Conservation (phyloP, 441 rosid species). For the Capsella rubella region DNA sequence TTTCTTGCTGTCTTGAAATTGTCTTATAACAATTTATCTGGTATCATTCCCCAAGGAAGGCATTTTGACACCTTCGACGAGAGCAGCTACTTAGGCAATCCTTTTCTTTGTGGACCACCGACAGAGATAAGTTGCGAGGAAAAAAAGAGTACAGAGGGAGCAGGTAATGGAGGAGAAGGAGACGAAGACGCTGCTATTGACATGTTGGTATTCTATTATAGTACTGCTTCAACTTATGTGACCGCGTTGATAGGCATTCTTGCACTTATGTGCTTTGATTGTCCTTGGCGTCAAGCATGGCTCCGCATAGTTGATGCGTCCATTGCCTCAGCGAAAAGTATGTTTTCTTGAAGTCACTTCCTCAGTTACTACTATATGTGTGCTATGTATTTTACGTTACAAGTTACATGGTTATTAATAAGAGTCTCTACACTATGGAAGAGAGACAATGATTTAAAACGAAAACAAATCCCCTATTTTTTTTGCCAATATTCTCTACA, state of each 20-base stretch:
- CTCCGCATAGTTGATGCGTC: neutral
- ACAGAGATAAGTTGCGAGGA: neutral
- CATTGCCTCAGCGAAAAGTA: neutral
- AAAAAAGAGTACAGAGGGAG: neutral
- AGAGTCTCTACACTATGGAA: neutral
- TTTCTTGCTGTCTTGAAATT: conserved; percentile 19
- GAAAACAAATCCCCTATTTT: too few species aligned
- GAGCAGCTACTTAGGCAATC: conserved; percentile 24
- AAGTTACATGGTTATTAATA: neutral
- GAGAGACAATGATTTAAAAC: too few species aligned
- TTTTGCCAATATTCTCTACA: too few species aligned
- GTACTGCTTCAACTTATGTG: neutral
- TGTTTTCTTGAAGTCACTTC: neutral
- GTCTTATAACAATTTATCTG: conserved; percentile 35
- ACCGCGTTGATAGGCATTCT: neutral
- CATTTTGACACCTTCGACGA: conserved; percentile 34
- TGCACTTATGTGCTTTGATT: neutral
- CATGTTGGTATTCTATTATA: neutral
- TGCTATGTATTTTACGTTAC: neutral
- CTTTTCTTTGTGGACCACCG: conserved; percentile 1
- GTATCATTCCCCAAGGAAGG: conserved; percentile 14
- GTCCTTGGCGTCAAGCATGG: conserved; percentile 4
- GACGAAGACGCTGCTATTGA: neutral
- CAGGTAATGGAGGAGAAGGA: neutral
- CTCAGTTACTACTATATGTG: neutral